Base-by-base conservation (phyloP, 331 rosid genomes). In the Erythrophleum ivorense region DNA sequence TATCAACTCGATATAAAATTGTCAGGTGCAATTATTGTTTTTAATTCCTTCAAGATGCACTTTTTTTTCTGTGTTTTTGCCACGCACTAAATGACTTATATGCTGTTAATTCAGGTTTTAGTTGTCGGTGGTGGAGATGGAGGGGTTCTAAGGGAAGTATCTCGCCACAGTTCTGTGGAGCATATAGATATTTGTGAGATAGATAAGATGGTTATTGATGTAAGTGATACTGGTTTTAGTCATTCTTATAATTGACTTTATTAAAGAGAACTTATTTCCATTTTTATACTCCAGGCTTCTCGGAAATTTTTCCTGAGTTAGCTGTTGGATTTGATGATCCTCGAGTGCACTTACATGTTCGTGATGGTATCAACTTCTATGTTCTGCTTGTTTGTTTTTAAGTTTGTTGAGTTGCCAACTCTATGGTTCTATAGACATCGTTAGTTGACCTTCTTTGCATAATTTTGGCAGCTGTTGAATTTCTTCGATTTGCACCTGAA, bases 91-190 rank as follows among this genome's bases (percentile, higher is more conserved):
- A 43, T 55, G 71, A 3, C 14, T 40, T 11, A 14, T 58, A 34
- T 63, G 75, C 48, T 73, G 57, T 43, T 71, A 34, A 31, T 76
- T 67, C 80, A 95, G 99, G 98, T 95, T 85, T 86, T 95, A 83
- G 97, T 95, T 79, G 97, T 95, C 77, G 98, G 98, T 18, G 99
- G 99, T 11, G 99, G 99, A 76, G 98, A 95, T 85, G 99, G 98
- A 14, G 98, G 98, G 24, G 97, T 95, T 78, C 90, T 95, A 14
- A 89, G 99, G 90, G 99, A 95, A 88, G 79, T 95, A 71, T 84
- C 92, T 70, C 94, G 99, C 49, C 99, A 95, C 68, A 82, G 87
- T 59, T 95, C 98, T 16, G 91, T 95, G 72, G 91, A 93, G 86
- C 92, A 85, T 80, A 93, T 95, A 75, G 98, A 95, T 84, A 95